Evolutionary conservation across 768 basidiomycete species (phyloP), one percentile per base, ranked within the genome.

Genomic region (Gyrodon lividus): DNA sequence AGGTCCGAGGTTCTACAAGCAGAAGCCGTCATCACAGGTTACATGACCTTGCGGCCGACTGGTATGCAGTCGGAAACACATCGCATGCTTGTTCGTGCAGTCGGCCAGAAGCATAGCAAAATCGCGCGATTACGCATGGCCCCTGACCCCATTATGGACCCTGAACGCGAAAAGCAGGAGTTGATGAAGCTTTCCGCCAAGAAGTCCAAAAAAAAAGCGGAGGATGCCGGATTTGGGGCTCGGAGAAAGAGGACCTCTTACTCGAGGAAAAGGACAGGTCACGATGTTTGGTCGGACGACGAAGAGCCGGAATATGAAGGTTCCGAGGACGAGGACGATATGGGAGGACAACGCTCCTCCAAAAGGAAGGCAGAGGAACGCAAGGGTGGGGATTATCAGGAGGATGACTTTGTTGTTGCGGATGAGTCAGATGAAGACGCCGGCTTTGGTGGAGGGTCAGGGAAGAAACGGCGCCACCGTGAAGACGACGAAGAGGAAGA

Each of bases 61-160:
- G 87, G 89, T 52, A 92, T 94, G 87, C 87, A 92, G 64, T 89
- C 87, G 5, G 87, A 89, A 68, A 90, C 90, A 13, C 92, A 96
- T 68, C 82, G 88, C 45, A 87, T 91, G 82, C 77, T 95, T 34
- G 93, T 92, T 6, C 84, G 86, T 33, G 85, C 89, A 34, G 89
- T 93, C 7, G 88, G 87, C 28, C 88, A 92, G 63, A 87, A 87
- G 67, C 87, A 94, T 70, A 86, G 77, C 69, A 89, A 89, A 64
- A 80, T 87, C 19, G 86, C 90, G 5, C 81, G 86, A 46, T 76
- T 91, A 56, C 83, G 84, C 55, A 84, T 92, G 77, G 86, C 83
- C 1, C 82, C 86, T n/a, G 89, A 89, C 37, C 87, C 87, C 4
- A 81, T 78, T 20, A 77, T 77, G 65, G 89, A 91, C 61, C 87